Percentiles rank a stretch among this genome's conserved stretches.
Evolutionary conservation across 225 moss, liverwort and hornwort genomes (phyloP).

Genomic region (Takakia lepidozioides): DNA sequence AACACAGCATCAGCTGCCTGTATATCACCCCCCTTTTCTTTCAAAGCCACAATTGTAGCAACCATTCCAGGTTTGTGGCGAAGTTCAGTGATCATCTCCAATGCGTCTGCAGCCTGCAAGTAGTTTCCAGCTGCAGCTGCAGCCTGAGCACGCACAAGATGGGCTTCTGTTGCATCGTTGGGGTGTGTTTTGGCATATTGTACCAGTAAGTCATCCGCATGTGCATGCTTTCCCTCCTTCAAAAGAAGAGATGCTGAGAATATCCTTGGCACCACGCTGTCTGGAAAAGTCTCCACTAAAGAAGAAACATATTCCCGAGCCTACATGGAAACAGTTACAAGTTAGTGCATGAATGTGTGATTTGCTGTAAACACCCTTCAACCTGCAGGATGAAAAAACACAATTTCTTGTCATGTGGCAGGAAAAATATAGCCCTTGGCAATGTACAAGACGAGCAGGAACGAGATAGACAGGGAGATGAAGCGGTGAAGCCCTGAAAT

Average conservation of each 20-base stretch:
- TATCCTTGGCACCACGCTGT: slow-evolving; percentile 57
- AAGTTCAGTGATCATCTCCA: slow-evolving; percentile 61
- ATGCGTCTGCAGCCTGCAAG: slow-evolving; percentile 65
- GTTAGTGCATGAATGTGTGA: not conserved
- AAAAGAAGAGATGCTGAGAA: slow-evolving; percentile 59
- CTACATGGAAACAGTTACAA: slow-evolving; percentile 12
- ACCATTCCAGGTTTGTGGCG: slow-evolving; percentile 76
- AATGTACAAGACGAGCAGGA: too few species aligned
- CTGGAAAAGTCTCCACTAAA: slow-evolving; percentile 61
- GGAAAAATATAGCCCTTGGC: too few species aligned
- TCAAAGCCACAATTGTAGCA: slow-evolving; percentile 83
- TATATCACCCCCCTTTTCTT: slow-evolving; percentile 68
- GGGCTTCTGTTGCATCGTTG: slow-evolving; percentile 41
- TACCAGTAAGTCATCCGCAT: slow-evolving; percentile 71
- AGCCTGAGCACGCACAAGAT: slow-evolving; percentile 80
- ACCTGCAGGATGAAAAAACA: slow-evolving; percentile 1
- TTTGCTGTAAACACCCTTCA: not conserved
- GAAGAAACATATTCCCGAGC: slow-evolving; percentile 69
- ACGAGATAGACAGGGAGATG: too few species aligned
- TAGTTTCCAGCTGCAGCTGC: slow-evolving; percentile 64
- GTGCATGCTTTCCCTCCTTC: slow-evolving; percentile 75
- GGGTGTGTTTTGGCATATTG: slow-evolving; percentile 66
- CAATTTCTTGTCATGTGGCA: too few species aligned
- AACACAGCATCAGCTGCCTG: slow-evolving; percentile 72
- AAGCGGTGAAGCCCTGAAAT: too few species aligned